Percentiles rank a stretch among this genome's conserved stretches.
phyloP scores from a whole-genome alignment of 192 early-diverging fungal genomes.

The Linnemannia schmuckeri region DNA sequence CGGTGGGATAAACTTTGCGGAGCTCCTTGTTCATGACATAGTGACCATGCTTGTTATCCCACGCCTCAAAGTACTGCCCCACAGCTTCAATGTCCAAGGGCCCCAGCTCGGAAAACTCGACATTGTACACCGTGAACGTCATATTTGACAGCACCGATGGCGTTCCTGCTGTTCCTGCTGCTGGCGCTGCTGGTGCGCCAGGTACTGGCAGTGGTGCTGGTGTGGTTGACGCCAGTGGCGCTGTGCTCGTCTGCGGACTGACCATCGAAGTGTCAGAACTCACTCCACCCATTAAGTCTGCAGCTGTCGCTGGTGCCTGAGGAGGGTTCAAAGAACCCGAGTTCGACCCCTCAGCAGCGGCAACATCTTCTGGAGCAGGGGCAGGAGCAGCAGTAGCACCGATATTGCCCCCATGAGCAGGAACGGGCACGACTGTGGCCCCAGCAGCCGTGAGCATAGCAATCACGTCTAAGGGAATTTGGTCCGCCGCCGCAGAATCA shows the following conservation, averaged over 20 bases:
- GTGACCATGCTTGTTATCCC: constrained; percentile 41
- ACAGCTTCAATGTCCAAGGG: constrained; percentile 41
- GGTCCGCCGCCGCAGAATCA: constrained; percentile 6
- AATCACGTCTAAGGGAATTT: constrained; percentile 7
- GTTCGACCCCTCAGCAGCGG: neutral
- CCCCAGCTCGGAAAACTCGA: constrained; percentile 33
- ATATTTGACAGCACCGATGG: neutral
- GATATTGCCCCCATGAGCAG: neutral
- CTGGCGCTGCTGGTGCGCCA: neutral
- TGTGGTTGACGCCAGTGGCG: neutral
- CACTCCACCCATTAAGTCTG: neutral
- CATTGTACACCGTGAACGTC: neutral
- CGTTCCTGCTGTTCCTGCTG: neutral
- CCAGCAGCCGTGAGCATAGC: neutral
- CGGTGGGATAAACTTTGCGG: constrained; percentile 41
- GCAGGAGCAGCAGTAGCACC: neutral
- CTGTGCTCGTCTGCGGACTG: neutral
- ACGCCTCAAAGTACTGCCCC: constrained; percentile 46
- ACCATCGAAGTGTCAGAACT: neutral
- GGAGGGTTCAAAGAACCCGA: neutral
- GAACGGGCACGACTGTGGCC: neutral
- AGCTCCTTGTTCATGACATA: constrained; percentile 56
- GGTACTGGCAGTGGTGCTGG: neutral
- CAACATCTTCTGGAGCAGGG: neutral
- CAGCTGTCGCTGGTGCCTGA: neutral